Evolutionary conservation across 2,329 filamentous ascomycete species (phyloP), one percentile per base, ranked within the genome.

Genomic region (Dactylellina cionopaga): DNA sequence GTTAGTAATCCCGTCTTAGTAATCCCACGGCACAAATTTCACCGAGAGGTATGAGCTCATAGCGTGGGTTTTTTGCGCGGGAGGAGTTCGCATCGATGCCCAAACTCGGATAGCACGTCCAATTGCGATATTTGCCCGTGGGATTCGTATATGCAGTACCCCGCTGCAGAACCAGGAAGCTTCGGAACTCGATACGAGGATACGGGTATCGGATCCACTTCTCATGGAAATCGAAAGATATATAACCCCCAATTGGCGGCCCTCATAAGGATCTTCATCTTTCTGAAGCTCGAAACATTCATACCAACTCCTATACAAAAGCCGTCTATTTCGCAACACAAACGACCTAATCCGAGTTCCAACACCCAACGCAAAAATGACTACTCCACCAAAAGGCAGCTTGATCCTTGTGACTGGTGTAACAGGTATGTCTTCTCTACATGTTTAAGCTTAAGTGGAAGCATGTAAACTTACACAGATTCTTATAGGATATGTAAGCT

Each of bases 11-110:
- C 46, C 44, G 39, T 37, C 41, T 58, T n/a, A 62, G 29, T 44
- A 55, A 63, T 58, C 22, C 66, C 58, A 71, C 66, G 66, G 66
- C 66, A 58, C 27, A 71, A 71, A 71, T 71, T 71, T 64, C 51
- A 51, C 66, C 64, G 63, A 47, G 56, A 29, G n/a, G 19, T 15
- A 44, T 43, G 17, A 7, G n/a, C 15, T 51, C 46, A 51, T 51
- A n/a, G n/a, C 46, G 9, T 35, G 27, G 13, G 13, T 31, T 19
- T 25, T 33, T 51, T 31, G 46, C 35, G 2, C 3, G 31, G 13
- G 29, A 15, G n/a, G 3, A 15, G 19, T 56, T 66, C 62, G 62
- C 43, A 24, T 66, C 62, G 62, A 66, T 47, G 17, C 29, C 62
- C 51, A n/a, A 11, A 58, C 33, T 43, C 29, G 44, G 62, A 13